phyloP scores from a whole-genome alignment of 202 grass and related monocot genomes.

The Hordeum pubiflorum region DNA sequence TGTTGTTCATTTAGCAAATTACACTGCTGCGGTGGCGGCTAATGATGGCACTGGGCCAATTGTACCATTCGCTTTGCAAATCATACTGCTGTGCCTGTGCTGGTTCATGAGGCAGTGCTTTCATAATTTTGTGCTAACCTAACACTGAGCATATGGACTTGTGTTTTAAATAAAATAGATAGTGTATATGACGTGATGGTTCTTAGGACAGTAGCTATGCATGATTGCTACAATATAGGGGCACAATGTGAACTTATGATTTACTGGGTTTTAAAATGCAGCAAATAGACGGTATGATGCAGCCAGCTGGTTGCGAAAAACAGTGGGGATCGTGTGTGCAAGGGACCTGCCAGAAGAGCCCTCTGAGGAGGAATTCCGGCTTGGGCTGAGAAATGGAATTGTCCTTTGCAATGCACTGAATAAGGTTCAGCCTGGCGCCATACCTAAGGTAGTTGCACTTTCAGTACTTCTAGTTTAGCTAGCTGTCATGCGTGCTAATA shows the following conservation, averaged over 20 bases:
- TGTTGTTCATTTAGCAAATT: not conserved
- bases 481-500: not conserved
- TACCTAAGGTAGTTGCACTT: slow-evolving; percentile 78
- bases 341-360: slow-evolving; percentile 76
- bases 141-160: not conserved
- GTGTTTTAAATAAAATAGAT: not conserved
- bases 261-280: slow-evolving; percentile 22
- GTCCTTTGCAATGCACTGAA: slow-evolving; percentile 90
- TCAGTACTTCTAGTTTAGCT: not conserved
- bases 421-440: slow-evolving; percentile 63
- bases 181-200: not conserved
- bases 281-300: slow-evolving; percentile 66
- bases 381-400: slow-evolving; percentile 74
- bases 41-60: not conserved
- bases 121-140: not conserved
- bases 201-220: not conserved
- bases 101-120: not conserved
- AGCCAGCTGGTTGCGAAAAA: slow-evolving; percentile 69
- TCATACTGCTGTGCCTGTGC: not conserved
- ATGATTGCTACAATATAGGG: not conserved
- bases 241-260: not conserved
- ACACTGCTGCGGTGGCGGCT: not conserved
- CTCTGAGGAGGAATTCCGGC: slow-evolving; percentile 81
- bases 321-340: slow-evolving; percentile 54
- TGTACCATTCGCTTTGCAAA: not conserved